Conservation (phyloP, 169 alveolate genomes). For the Miamiensis avidus region DNA sequence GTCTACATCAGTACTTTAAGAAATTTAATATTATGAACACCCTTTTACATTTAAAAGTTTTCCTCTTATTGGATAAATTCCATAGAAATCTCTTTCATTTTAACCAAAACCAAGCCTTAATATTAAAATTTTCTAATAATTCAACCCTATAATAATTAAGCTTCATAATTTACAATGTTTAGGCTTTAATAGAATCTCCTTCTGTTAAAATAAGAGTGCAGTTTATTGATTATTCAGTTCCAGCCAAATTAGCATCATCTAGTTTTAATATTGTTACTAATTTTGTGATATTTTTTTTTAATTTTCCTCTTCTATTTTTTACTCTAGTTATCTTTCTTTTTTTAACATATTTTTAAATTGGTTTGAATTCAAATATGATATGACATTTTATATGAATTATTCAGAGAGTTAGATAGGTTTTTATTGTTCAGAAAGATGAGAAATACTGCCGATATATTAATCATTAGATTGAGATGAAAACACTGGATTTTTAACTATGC, state of each 20-base stretch:
- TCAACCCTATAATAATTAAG: too few relatives aligned
- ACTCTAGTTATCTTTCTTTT: too few relatives aligned
- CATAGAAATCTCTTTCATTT: conserved; percentile 98
- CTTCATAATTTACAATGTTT: conserved; percentile 93
- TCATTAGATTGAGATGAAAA: conserved; percentile 99
- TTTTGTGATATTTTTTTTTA: too few relatives aligned
- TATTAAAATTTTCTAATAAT: too few relatives aligned
- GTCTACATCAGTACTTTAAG: conserved; percentile 97
- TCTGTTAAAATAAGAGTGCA: conserved; percentile 99
- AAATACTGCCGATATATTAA: too few relatives aligned
- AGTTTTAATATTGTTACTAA: conserved; percentile 61
- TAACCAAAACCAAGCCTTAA: conserved; percentile 96
- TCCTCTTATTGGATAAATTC: conserved; percentile 99
- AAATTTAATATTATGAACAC: conserved; percentile 93
- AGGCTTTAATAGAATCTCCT: conserved; percentile 99
- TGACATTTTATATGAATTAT: too few relatives aligned
- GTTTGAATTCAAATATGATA: too few relatives aligned
- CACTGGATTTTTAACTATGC: conserved; percentile 98
- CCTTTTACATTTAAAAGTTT: conserved; percentile 99
- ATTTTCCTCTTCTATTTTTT: too few relatives aligned
- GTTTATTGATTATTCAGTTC: conserved; percentile 91
- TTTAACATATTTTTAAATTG: too few relatives aligned
- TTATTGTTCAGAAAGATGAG: too few relatives aligned
- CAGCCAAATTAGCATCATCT: conserved; percentile 99
- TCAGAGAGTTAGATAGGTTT: conserved; percentile 92